These are phyloP conservation scores for Carex cristatella DNA, from an alignment of 176 grass and related monocot species.

Conservation along the genomic window DNA sequence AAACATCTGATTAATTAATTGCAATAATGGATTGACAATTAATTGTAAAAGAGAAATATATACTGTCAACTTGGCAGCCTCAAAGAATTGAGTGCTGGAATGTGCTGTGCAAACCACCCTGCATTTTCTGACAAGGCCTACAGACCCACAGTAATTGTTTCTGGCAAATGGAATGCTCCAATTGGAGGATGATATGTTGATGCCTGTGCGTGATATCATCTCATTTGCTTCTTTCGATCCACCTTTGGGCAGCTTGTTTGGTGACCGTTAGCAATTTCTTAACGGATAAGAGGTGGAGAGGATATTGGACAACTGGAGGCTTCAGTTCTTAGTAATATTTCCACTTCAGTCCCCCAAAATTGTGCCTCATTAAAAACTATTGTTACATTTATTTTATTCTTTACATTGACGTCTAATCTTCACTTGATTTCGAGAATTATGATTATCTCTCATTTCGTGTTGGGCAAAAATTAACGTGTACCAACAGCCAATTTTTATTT, in stretches of 20 bases:
- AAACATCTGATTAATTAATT: not conserved
- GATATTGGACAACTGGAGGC: not conserved
- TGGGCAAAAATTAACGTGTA: no score
- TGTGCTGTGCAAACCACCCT: slow-evolving; percentile 4
- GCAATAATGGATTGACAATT: not conserved
- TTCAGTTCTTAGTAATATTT: not conserved
- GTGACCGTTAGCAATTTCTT: not conserved
- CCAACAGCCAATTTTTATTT: not conserved
- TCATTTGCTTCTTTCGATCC: slow-evolving; percentile 8
- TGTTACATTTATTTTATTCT: no score
- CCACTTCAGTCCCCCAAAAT: not conserved
- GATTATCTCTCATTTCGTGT: no score
- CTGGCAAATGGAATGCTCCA: slow-evolving; percentile 9
- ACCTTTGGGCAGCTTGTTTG: not conserved
- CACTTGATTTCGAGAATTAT: no score
- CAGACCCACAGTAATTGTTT: not conserved
- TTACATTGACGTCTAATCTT: no score
- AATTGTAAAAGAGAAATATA: not conserved
- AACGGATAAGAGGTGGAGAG: not conserved
- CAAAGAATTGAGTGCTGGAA: not conserved
- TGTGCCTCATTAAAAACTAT: not conserved
- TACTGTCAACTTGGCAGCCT: slow-evolving; percentile 15
- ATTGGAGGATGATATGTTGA: not conserved
- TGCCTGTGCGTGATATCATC: slow-evolving; percentile 19
- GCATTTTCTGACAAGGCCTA: not conserved